Conservation (phyloP, 2,329 filamentous ascomycete genomes). For the Alternaria novae-zelandiae region DNA sequence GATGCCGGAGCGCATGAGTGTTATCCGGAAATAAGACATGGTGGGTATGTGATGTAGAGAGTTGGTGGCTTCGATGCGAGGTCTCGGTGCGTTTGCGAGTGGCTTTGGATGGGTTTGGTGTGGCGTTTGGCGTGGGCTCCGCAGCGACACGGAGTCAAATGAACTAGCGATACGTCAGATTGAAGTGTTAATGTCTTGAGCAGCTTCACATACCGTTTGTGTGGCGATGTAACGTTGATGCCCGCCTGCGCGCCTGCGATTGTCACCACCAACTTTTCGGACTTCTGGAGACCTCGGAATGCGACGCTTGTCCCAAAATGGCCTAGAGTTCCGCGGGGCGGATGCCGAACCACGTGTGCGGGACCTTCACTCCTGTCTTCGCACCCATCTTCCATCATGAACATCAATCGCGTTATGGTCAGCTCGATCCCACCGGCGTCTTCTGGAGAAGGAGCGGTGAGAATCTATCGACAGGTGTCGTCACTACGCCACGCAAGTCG, state of each 20-base stretch:
- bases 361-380: constrained; percentile 10
- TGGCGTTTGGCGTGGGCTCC: not conserved
- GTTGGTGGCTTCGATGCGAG: not conserved
- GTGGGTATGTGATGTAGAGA: not conserved
- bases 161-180: not conserved
- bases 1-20: constrained; percentile 86
- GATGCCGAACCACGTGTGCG: constrained; percentile 20
- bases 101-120: not conserved
- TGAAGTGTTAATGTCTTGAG: not conserved
- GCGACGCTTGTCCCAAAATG: constrained; percentile 15
- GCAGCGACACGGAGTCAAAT: not conserved
- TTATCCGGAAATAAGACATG: constrained; percentile 90
- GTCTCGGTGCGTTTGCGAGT: constrained; percentile 1
- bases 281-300: constrained; percentile 1
- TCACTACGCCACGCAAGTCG: not conserved
- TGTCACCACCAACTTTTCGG: constrained; percentile 19
- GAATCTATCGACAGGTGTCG: constrained; percentile 2
- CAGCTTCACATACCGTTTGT: not conserved
- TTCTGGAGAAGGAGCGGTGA: constrained; percentile 18
- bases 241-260: not conserved
- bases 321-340: constrained; percentile 11
- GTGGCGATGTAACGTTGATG: constrained; percentile 1
- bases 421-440: not conserved
- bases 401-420: not conserved
- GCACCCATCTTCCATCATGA: not conserved